phyloP scores from a whole-genome alignment of 257 asterid genomes.

The Apocynum venetum region DNA sequence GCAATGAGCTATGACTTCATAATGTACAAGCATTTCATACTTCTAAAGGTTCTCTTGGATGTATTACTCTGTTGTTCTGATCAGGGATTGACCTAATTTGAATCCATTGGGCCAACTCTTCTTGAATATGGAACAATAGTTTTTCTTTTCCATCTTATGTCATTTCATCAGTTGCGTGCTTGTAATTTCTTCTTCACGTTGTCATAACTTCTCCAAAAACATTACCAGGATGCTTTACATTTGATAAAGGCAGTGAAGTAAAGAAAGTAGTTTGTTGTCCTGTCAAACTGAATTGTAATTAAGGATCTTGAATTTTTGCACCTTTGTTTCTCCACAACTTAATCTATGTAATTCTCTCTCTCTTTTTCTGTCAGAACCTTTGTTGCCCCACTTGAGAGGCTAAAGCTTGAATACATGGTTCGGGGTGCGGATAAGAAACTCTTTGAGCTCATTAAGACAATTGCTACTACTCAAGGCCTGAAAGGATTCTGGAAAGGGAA shows the following conservation, averaged over 20 bases:
- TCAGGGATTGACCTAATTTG: not conserved
- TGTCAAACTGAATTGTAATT: not conserved
- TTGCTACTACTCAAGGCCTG: constrained; percentile 89
- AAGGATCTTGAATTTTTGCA: constrained; percentile 10
- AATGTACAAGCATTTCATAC: not conserved
- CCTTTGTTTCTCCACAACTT: constrained; percentile 8
- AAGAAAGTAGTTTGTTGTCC: not conserved
- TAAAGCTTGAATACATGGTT: constrained; percentile 89
- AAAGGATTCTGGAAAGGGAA: constrained; percentile 97
- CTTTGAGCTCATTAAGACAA: constrained; percentile 54
- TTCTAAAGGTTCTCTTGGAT: not conserved
- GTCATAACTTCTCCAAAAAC: not conserved
- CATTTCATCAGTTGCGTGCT: not conserved
- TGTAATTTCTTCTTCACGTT: not conserved
- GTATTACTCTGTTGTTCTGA: not conserved
- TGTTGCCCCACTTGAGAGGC: constrained; percentile 95
- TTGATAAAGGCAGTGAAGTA: not conserved
- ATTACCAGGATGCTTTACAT: not conserved
- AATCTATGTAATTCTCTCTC: constrained; percentile 13
- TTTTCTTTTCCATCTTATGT: not conserved
- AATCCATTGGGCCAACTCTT: not conserved
- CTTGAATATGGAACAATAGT: not conserved
- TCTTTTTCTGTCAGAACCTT: constrained; percentile 63
- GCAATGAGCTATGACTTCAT: not conserved
- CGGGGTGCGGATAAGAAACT: constrained; percentile 78